Base-by-base conservation (phyloP, 768 basidiomycete species). In the Leccinum barrowsii region DNA sequence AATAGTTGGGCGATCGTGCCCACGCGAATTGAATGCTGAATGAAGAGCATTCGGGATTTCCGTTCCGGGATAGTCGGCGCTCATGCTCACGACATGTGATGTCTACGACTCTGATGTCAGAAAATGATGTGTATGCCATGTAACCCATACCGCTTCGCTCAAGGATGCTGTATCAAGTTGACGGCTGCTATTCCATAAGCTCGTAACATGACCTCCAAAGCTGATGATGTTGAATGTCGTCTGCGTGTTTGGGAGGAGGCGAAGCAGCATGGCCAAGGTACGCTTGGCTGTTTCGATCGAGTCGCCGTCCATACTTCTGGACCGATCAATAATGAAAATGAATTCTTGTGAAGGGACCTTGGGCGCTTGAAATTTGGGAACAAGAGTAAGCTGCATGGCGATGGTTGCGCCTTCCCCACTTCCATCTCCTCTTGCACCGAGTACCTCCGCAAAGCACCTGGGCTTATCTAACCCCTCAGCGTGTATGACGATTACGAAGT, bases 271-370 rank as follows among this genome's bases (percentile, higher is more conserved):
- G 0, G 50, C 50, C 32, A 86, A 68, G 0, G 83, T 80, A 30
- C 67, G 58, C 59, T 79, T 84, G 5, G 84, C 83, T 2, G 74
- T 78, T 35, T 74, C 74, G 2, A 85, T 80, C 5, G 79, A 64
- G 11, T 32, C 42, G 22, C 67, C 67, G 0, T 0, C 0, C 86
- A 87, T 87, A 51, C 82, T 84, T 0, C 81, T 79, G 19, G 80
- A 83, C 50, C 84, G 72, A 60, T 87, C 85, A 12, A 87, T 72
- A 7, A 87, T 58, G 59, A 87, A 87, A 0, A 87, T 70, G 55
- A 81, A 87, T 58, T 87, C 85, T 52, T 84, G 84, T 0, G 72
- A 64, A 11, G 59, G 57, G 1, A 83, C 63, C 1, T 74, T 74
- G 1, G 77, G 76, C 4, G 83, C 63, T 19, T 73, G 65, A 58